phyloP scores from a whole-genome alignment of 139 green algal species.

The Marvania coccoides region DNA sequence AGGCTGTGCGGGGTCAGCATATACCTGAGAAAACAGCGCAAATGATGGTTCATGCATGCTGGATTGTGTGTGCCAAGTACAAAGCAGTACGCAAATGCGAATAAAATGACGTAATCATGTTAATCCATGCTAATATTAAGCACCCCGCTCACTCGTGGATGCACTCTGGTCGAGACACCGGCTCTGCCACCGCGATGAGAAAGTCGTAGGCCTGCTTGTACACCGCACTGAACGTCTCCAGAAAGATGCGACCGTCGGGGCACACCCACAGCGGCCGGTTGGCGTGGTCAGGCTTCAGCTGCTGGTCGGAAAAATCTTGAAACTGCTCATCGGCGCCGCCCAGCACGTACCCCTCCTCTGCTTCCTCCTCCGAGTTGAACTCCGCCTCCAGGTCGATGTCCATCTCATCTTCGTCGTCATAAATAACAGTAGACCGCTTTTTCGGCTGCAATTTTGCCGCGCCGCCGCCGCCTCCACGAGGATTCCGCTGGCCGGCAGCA shows the following conservation, averaged over 20 bases:
- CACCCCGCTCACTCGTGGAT: slow-evolving; percentile 10
- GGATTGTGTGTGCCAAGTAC: too few relatives aligned
- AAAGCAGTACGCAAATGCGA: too few relatives aligned
- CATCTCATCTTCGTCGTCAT: slow-evolving; percentile 10
- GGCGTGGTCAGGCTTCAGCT: slow-evolving; percentile 78
- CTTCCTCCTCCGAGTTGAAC: slow-evolving; percentile 28
- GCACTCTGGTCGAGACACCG: slow-evolving; percentile 79
- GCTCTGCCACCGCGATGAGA: slow-evolving; percentile 94
- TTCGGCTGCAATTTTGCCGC: background rate
- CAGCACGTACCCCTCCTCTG: slow-evolving; percentile 13
- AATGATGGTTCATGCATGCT: too few relatives aligned
- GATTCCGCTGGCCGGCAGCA: background rate
- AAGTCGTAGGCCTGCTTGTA: slow-evolving; percentile 99
- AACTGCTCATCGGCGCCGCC: slow-evolving; percentile 34
- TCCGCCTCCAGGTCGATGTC: slow-evolving; percentile 37
- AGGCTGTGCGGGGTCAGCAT: slow-evolving; percentile 90
- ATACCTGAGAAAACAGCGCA: slow-evolving; percentile 82
- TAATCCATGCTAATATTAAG: background rate
- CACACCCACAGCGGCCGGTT: slow-evolving; percentile 94
- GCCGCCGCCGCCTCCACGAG: background rate
- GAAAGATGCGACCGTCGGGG: slow-evolving; percentile 89
- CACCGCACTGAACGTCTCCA: slow-evolving; percentile 93
- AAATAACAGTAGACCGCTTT: background rate
- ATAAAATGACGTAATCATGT: too few relatives aligned
- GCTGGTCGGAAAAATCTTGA: slow-evolving; percentile 58